These are phyloP conservation scores for Bisporella sp. DNA, from an alignment of 2,329 filamentous ascomycete genomes.

Conservation along the genomic window DNA sequence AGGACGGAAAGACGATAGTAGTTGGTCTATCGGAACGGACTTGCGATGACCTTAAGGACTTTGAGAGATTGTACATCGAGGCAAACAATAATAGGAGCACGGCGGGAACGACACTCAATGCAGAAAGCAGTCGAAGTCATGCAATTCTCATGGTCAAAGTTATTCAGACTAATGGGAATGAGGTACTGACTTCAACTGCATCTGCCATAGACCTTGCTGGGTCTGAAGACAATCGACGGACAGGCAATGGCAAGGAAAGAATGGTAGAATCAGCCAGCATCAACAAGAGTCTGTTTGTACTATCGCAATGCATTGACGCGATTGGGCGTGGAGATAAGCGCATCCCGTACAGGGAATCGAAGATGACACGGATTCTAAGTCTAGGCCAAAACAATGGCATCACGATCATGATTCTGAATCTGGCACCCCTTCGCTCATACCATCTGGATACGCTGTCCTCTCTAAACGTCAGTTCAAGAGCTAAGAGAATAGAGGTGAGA, in stretches of 20 bases:
- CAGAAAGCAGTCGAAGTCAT: conserved; percentile 83
- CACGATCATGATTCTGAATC: conserved; percentile 93
- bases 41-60: conserved; percentile 81
- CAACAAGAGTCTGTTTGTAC: conserved; percentile 93
- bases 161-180: conserved; percentile 63
- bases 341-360: conserved; percentile 84
- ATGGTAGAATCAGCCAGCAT: conserved; percentile 94
- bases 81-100: conserved; percentile 87
- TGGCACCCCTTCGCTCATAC: conserved; percentile 85
- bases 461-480: conserved; percentile 88
- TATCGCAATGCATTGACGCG: conserved; percentile 92
- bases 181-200: conserved; percentile 70
- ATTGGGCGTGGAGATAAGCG: conserved; percentile 70
- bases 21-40: conserved; percentile 77
- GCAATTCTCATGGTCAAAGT: conserved; percentile 88
- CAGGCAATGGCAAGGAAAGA: conserved; percentile 87
- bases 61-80: conserved; percentile 83
- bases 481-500: conserved; percentile 91
- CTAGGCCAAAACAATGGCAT: conserved; percentile 92
- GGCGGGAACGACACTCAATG: conserved; percentile 85
- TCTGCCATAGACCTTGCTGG: conserved; percentile 93
- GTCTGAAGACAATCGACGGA: conserved; percentile 90
- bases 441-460: conserved; percentile 92
- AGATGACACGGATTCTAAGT: conserved; percentile 93
- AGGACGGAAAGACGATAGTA: conserved; percentile 79